A percentile compares a stretch with the other conserved stretches of the same genome.
Conservation (phyloP, 495 filamentous ascomycete species). For the Cercophora scortea region DNA sequence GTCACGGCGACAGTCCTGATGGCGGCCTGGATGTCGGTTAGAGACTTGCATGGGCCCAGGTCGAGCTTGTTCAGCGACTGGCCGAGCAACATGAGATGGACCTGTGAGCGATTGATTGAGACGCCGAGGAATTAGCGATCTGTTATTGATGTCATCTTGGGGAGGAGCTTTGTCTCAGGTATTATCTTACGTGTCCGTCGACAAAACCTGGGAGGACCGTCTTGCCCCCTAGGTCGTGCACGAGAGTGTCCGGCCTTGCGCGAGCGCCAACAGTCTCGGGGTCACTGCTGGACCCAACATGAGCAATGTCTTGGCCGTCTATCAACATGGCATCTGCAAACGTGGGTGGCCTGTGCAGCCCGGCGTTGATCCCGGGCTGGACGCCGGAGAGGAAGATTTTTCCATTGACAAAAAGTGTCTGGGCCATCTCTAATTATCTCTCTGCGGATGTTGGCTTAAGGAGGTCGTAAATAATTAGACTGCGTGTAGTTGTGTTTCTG, state of each 20-base stretch:
- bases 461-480: not conserved
- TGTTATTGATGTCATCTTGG: too few relatives aligned
- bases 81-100: constrained; percentile 55
- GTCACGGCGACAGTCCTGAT: constrained; percentile 43
- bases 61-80: constrained; percentile 50
- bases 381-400: constrained; percentile 17
- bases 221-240: constrained; percentile 39
- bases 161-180: too few relatives aligned
- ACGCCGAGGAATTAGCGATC: too few relatives aligned
- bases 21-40: constrained; percentile 43
- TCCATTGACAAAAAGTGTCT: constrained; percentile 26
- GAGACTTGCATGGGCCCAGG: constrained; percentile 44
- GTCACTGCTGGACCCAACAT: constrained; percentile 36
- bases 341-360: constrained; percentile 14
- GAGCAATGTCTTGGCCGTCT: constrained; percentile 23
- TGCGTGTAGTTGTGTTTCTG: not conserved
- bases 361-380: constrained; percentile 18
- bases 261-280: constrained; percentile 23
- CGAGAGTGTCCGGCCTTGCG: constrained; percentile 18
- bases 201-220: constrained; percentile 57
- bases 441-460: too few relatives aligned
- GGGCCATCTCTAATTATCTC: too few relatives aligned
- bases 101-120: too few relatives aligned
- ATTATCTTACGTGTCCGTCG: constrained; percentile 45
- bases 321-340: constrained; percentile 35